phyloP scores from a whole-genome alignment of 1,139 yeast species.

The Kurtzmaniella quercitrusa region DNA sequence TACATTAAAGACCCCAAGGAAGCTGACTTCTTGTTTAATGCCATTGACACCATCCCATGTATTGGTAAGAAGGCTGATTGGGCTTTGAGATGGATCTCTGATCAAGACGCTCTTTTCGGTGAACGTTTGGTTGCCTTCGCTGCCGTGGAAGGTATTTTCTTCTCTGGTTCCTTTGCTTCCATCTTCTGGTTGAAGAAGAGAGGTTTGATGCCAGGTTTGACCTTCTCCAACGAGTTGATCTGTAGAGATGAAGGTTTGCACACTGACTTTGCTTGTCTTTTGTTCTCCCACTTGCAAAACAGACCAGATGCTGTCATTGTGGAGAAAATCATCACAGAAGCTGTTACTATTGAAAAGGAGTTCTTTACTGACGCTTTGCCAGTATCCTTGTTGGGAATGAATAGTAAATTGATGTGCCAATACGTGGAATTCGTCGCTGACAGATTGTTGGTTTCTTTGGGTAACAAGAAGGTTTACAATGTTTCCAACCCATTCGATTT shows the following conservation, averaged over 20 bases:
- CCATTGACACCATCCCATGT: slow-evolving; percentile 90
- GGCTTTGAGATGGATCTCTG: slow-evolving; percentile 95
- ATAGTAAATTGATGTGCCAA: slow-evolving; percentile 87
- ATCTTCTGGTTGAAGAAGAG: slow-evolving; percentile 97
- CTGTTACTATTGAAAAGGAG: slow-evolving; percentile 90
- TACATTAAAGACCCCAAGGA: slow-evolving; percentile 94
- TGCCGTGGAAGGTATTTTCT: slow-evolving; percentile 98
- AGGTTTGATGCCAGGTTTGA: slow-evolving; percentile 97
- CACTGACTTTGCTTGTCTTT: slow-evolving; percentile 95
- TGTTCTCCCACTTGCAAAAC: slow-evolving; percentile 87
- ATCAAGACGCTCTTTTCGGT: slow-evolving; percentile 80
- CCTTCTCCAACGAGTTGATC: slow-evolving; percentile 93
- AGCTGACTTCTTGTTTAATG: slow-evolving; percentile 83
- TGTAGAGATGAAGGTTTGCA: slow-evolving; percentile 98
- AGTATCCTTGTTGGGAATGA: slow-evolving; percentile 89
- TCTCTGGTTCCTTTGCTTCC: slow-evolving; percentile 96
- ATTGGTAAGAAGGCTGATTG: slow-evolving; percentile 96
- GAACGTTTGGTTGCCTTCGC: slow-evolving; percentile 98
- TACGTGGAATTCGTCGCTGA: slow-evolving; percentile 98
- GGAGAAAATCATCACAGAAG: slow-evolving; percentile 86
- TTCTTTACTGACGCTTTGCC: slow-evolving; percentile 94
- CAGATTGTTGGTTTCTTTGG: slow-evolving; percentile 82
- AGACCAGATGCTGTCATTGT: slow-evolving; percentile 80
- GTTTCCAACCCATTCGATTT: slow-evolving; percentile 94
- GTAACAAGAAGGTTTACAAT: slow-evolving; percentile 84